These are phyloP conservation scores for Nemania diffusa DNA, from an alignment of 2,329 filamentous ascomycete genomes.

Conservation along the genomic window DNA sequence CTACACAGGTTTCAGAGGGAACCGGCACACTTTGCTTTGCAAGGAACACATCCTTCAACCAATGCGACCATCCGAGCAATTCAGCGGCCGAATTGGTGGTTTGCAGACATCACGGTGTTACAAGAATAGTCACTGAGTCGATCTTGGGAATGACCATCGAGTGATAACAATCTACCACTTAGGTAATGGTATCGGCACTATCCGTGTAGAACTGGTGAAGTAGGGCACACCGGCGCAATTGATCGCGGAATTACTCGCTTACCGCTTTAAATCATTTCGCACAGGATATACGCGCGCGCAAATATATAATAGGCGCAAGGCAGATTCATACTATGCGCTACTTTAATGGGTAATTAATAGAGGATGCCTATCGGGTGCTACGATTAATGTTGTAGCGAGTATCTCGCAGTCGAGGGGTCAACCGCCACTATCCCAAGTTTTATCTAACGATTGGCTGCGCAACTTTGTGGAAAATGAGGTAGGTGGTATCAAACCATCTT, in stretches of 20 bases:
- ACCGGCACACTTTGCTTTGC: constrained; percentile 23
- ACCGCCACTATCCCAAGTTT: constrained; percentile 29
- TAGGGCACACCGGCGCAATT: constrained; percentile 13
- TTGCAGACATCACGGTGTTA: constrained; percentile 13
- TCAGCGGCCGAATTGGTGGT: constrained; percentile 5
- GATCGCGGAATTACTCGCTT: constrained; percentile 1
- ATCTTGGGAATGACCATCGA: constrained; percentile 12
- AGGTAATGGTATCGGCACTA: constrained; percentile 10
- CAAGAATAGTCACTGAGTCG: constrained; percentile 13
- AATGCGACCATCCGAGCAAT: constrained; percentile 10
- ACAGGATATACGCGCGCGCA: constrained; percentile 19
- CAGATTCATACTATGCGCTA: background rate
- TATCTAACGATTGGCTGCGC: constrained; percentile 37
- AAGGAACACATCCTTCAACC: constrained; percentile 6
- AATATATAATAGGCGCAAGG: constrained; percentile 1
- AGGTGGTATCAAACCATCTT: constrained; percentile 31
- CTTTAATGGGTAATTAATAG: constrained; percentile 9
- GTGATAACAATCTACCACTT: constrained; percentile 15
- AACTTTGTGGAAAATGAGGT: constrained; percentile 35
- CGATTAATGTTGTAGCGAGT: constrained; percentile 11
- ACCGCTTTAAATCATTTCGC: background rate
- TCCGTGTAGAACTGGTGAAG: constrained; percentile 4
- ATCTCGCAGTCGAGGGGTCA: constrained; percentile 7
- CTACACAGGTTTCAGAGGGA: constrained; percentile 21
- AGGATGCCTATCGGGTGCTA: constrained; percentile 1